Evolutionary conservation across 306 rosid species (phyloP).

Genomic region (Vigna angularis): DNA sequence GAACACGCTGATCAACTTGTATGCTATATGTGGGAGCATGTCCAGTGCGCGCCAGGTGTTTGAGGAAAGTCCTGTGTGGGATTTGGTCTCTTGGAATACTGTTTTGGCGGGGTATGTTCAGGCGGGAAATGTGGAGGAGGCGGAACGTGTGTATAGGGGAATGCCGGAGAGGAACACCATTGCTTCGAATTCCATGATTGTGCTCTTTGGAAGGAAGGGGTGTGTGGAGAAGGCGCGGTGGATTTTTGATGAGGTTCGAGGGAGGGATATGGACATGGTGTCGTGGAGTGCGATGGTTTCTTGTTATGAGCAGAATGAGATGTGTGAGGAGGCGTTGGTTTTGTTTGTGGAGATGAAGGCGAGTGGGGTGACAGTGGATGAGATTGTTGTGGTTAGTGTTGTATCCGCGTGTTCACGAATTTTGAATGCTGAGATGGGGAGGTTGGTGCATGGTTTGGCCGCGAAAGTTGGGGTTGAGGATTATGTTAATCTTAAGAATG

Average conservation of each 20-base stretch:
- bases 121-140: conserved; percentile 55
- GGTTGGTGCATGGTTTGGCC: conserved; percentile 64
- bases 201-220: conserved; percentile 62
- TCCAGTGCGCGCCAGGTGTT: conserved; percentile 64
- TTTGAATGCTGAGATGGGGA: conserved; percentile 51
- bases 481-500: conserved; percentile 79
- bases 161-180: conserved; percentile 70
- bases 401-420: conserved; percentile 65
- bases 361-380: conserved; percentile 67
- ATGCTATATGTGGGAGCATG: conserved; percentile 68
- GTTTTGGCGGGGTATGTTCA: conserved; percentile 76
- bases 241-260: conserved; percentile 57
- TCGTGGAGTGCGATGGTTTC: conserved; percentile 87
- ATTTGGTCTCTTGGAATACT: conserved; percentile 82
- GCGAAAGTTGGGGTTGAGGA: conserved; percentile 66
- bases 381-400: conserved; percentile 73
- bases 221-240: conserved; percentile 52
- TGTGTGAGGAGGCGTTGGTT: conserved; percentile 64
- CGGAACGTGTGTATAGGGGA: conserved; percentile 45
- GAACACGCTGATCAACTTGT: conserved; percentile 75
- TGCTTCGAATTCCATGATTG: conserved; percentile 82
- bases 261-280: conserved; percentile 63
- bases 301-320: conserved; percentile 72
- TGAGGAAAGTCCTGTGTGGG: conserved; percentile 72
- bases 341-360: conserved; percentile 63